Base-by-base conservation (phyloP, 257 asterid species). In the Pogostemon cablin region DNA sequence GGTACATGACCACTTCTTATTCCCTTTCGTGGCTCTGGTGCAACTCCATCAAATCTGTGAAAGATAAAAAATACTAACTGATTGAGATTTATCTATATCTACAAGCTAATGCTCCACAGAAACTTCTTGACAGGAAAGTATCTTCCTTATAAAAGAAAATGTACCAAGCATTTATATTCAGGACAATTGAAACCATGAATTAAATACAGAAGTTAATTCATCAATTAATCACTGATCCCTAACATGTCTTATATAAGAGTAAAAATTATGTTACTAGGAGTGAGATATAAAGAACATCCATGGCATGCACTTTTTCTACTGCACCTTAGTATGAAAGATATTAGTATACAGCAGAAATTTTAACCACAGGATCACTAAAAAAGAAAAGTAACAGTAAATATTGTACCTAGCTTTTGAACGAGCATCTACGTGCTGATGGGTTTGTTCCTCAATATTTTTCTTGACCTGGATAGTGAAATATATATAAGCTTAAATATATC, bases 11-110 rank as follows among this genome's bases (percentile, higher is more conserved):
- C 98, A 78, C 97, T 79, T 81, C 91, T 86, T 74, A 93, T 79
- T 79, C 97, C 98, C 72, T 93, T 91, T 9, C 98, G 92, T 67
- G 98, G 98, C 91, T 93, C 98, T 42, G 96, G 95, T 71, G 96
- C 97, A 79, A 76, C 87, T 46, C 98, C 98, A 75, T 89, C 96
- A 79, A 89, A 93, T 74, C 98, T 93, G 75, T 54, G 56, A 69
- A 42, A 50, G 10, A 15, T 7, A 68, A 41, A 2, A 6, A 53
- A 57, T 35, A 11, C 38, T n/a, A 47, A 49, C 8, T 20, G 34
- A 25, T 75, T 42, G 12, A 7, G 52, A 39, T 17, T 54, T 38
- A 43, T 3, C 56, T 32, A 9, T 37, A 6, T 7, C 48, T 62
- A 59, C 40, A 67, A 34, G 55, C 48, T 35, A 62, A 52, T 32